Evolutionary conservation across 228 moss, liverwort and hornwort genomes (phyloP), one percentile per base, ranked within the genome.

Genomic region (Sphagnum magellanicum): DNA sequence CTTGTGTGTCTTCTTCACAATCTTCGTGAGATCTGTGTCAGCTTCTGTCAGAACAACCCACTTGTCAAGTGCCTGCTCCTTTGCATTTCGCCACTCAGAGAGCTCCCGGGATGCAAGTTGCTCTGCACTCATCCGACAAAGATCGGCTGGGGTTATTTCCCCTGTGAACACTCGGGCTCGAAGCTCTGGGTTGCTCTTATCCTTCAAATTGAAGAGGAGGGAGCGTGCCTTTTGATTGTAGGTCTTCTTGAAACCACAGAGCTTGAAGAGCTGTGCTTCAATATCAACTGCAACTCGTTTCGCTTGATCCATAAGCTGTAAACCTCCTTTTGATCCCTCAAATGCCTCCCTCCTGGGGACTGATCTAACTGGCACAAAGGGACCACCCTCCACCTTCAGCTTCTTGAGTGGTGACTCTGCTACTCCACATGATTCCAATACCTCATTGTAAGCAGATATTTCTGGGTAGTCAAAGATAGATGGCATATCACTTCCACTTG

Each of bases 171-270:
- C 95, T 68, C 95, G 90, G 72, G 90, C 92, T 64, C 95, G 85
- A 46, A 95, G 81, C 84, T 95, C 95, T 50, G 95, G 95, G 59
- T 95, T 95, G 73, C 88, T 95, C 77, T 92, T 95, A 71, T 95
- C 95, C 79, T 92, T 95, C 51, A 95, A 72, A 83, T 95, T 95
- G 73, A 92, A 95, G 59, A 95, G 79, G 72, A 95, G 92, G 71
- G 95, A 95, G 50, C 95, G 88, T 81, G 95, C 95, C 78, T 95
- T 95, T 77, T 95, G 92, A 71, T 87, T 92, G 76, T 95, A 95
- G 73, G 87, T 90, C 79, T 92, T 95, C 49, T 76, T 83, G 74
- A 81, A 90, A 72, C 95, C 92, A 80, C 74, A 83, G 10, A 88
- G 73, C 72, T 85, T 81, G 77, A 90, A 90, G 51, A 95, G 79